Conservation (phyloP, 208 protist genomes). For the Vickermania ingenoplastis region DNA sequence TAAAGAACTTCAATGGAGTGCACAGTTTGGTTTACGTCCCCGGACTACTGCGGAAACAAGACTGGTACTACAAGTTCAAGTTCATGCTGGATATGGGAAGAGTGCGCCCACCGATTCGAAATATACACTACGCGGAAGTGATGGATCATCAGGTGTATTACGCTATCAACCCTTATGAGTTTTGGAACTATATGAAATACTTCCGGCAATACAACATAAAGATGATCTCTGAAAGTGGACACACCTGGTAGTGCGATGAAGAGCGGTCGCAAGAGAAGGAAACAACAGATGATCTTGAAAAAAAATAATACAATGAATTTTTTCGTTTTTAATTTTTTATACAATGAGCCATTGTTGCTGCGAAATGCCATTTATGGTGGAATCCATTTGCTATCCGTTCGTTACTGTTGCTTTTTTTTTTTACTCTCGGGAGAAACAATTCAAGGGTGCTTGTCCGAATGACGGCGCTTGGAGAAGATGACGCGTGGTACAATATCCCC, state of each 20-base stretch:
- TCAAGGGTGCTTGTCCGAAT: too few relatives aligned
- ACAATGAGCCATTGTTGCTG: too few relatives aligned
- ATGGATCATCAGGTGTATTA: constrained; percentile 84
- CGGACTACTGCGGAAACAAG: constrained; percentile 67
- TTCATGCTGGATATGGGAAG: constrained; percentile 82
- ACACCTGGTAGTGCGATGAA: constrained; percentile 25
- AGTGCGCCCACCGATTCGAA: constrained; percentile 54
- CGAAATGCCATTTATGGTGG: too few relatives aligned
- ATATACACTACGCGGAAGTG: constrained; percentile 84
- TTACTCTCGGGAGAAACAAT: too few relatives aligned
- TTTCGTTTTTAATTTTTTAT: constrained; percentile 2
- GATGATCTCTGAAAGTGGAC: constrained; percentile 65
- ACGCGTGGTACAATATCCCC: constrained; percentile 77
- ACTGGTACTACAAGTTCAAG: constrained; percentile 88
- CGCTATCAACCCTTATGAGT: constrained; percentile 82
- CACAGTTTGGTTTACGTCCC: constrained; percentile 77
- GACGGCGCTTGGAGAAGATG: constrained; percentile 48
- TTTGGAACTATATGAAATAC: constrained; percentile 85
- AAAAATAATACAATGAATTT: too few relatives aligned
- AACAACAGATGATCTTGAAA: constrained; percentile 3
- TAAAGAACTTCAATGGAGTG: constrained; percentile 73
- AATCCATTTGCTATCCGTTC: too few relatives aligned
- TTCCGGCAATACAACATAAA: constrained; percentile 79
- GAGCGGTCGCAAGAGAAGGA: constrained; percentile 4
- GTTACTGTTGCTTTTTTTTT: too few relatives aligned